These are phyloP conservation scores for Annulohypoxylon nitens DNA, from an alignment of 495 filamentous ascomycete species.

Conservation along the genomic window DNA sequence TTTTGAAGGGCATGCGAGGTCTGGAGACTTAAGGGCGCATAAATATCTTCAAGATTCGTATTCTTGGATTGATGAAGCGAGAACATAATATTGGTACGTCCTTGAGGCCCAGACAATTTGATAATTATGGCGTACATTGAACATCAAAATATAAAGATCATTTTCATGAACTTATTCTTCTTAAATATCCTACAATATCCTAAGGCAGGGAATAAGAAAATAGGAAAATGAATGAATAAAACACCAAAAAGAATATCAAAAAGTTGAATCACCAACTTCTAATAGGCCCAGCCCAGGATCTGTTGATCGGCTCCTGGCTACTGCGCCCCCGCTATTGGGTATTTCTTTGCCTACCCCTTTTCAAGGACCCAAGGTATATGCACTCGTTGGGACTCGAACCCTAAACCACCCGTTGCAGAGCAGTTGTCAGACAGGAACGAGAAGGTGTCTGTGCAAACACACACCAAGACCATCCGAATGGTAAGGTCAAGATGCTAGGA, in stretches of 20 bases:
- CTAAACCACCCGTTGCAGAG: too few relatives aligned
- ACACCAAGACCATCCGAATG: too few relatives aligned
- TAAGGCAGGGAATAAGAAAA: neutral
- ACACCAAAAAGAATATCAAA: neutral
- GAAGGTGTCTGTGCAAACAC: too few relatives aligned
- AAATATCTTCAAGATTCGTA: slow-evolving; percentile 57
- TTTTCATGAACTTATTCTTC: too few relatives aligned
- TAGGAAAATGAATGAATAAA: neutral
- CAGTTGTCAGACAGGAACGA: too few relatives aligned
- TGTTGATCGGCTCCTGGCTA: neutral
- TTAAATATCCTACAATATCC: neutral
- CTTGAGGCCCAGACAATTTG: neutral
- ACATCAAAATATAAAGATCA: neutral
- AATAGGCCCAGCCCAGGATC: neutral
- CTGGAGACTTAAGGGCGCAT: slow-evolving; percentile 62
- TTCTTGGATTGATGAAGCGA: slow-evolving; percentile 58
- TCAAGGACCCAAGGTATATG: neutral
- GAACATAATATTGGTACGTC: slow-evolving; percentile 29
- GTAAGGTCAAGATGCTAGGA: too few relatives aligned
- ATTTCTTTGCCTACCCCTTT: neutral
- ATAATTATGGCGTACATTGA: neutral
- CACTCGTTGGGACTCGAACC: too few relatives aligned
- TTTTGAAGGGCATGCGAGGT: slow-evolving; percentile 68
- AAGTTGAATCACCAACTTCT: neutral
- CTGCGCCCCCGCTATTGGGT: neutral